phyloP scores from a whole-genome alignment of 1,284 basidiomycete genomes.

The Phylloporus sp. region DNA sequence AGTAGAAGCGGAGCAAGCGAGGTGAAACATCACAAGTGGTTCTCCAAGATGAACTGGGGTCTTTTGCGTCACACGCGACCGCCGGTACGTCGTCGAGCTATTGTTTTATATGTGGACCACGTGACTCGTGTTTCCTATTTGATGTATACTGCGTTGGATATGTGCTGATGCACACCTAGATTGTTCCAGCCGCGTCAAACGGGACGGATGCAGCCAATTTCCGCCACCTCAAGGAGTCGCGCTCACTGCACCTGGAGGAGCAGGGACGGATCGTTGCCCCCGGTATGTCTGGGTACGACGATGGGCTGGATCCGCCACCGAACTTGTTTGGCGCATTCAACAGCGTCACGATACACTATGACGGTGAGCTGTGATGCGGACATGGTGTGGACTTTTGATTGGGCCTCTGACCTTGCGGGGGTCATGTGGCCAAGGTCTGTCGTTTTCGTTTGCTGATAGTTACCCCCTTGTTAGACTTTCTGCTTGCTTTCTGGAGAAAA shows the following conservation, averaged over 20 bases:
- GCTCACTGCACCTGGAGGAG: constrained; percentile 87
- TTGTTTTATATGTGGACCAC: constrained; percentile 18
- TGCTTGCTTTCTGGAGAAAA: constrained; percentile 33
- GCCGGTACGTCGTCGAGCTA: constrained; percentile 68
- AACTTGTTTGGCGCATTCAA: constrained; percentile 86
- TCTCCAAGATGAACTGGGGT: constrained; percentile 95
- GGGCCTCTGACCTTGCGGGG: constrained; percentile 12
- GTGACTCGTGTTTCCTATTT: constrained; percentile 23
- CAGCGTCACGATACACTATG: constrained; percentile 87
- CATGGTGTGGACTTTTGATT: constrained; percentile 6
- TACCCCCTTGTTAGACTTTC: constrained; percentile 30
- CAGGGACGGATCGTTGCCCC: constrained; percentile 49
- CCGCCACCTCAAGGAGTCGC: constrained; percentile 88
- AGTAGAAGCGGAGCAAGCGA: constrained; percentile 95
- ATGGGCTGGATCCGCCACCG: constrained; percentile 55
- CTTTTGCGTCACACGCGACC: constrained; percentile 91
- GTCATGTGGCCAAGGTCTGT: constrained; percentile 24
- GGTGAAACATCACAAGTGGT: constrained; percentile 99
- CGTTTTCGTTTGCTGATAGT: constrained; percentile 17
- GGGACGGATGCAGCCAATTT: constrained; percentile 91
- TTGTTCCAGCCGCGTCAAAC: constrained; percentile 84
- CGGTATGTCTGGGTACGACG: constrained; percentile 48
- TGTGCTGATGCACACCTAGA: constrained; percentile 56
- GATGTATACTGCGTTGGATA: constrained; percentile 18
- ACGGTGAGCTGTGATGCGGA: constrained; percentile 62